These are phyloP conservation scores for Chionographis japonica DNA, from an alignment of 106 monocot genomes.

Conservation along the genomic window DNA sequence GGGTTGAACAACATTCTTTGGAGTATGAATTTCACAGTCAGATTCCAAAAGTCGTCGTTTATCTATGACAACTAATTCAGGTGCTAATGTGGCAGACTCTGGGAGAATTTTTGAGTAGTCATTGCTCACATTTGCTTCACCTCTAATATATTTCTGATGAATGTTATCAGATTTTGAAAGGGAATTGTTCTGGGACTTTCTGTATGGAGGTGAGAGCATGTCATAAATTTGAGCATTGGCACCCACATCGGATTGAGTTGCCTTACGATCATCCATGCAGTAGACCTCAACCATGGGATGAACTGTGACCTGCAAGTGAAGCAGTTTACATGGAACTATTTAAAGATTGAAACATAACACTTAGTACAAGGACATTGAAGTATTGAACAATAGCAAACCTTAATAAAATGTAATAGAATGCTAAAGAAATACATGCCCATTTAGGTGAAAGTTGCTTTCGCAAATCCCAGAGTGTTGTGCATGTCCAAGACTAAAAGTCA, in stretches of 20 bases:
- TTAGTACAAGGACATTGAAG: no score
- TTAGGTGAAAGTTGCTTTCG: no score
- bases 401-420: no score
- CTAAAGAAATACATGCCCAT: no score
- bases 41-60: slow-evolving; percentile 5
- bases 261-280: slow-evolving; percentile 11
- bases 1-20: slow-evolving; percentile 18
- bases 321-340: neutral
- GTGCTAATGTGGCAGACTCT: neutral
- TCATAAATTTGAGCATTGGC: slow-evolving; percentile 10
- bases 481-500: no score
- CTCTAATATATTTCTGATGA: slow-evolving; percentile 8
- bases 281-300: slow-evolving; percentile 5
- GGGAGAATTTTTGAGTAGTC: slow-evolving; percentile 11
- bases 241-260: slow-evolving; percentile 5
- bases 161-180: slow-evolving; percentile 8
- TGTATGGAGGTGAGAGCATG: slow-evolving; percentile 10
- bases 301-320: slow-evolving; percentile 18
- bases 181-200: neutral
- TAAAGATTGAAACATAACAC: neutral
- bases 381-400: no score
- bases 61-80: neutral
- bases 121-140: slow-evolving; percentile 14
- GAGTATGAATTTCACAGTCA: slow-evolving; percentile 26
- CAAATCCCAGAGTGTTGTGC: no score